These are phyloP conservation scores for Eucalyptus leucophloia DNA, from an alignment of 345 rosid species.

Conservation along the genomic window DNA sequence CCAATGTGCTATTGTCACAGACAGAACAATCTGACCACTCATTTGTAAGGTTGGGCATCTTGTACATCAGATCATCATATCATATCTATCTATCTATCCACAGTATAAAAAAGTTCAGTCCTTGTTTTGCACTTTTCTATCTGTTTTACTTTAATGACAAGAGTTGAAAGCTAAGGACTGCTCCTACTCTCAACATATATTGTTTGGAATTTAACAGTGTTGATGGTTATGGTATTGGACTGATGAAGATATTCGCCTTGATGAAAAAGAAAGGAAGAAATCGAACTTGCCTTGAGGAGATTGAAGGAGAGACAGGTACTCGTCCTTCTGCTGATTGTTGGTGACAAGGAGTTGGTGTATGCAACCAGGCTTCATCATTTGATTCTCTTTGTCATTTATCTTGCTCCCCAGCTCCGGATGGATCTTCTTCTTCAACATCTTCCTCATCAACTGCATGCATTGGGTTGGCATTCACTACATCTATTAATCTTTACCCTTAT, in stretches of 20 bases:
- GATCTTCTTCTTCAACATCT: constrained; percentile 80
- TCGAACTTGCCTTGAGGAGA: constrained; percentile 19
- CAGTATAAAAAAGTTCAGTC: not conserved
- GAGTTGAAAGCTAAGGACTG: not conserved
- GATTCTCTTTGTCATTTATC: constrained; percentile 11
- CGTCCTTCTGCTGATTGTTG: not conserved
- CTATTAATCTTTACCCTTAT: not conserved
- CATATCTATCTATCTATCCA: not conserved
- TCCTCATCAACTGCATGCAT: constrained; percentile 54
- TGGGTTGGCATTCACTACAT: not conserved
- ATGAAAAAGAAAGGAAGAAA: not conserved
- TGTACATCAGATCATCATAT: not conserved
- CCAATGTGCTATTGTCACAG: not conserved
- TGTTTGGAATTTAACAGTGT: not conserved
- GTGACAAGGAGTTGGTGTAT: not conserved
- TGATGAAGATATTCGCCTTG: not conserved
- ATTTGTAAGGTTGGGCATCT: not conserved
- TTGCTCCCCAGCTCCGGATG: constrained; percentile 60
- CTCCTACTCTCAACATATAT: not conserved
- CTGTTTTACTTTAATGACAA: not conserved
- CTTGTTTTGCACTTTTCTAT: not conserved
- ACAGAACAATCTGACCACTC: not conserved
- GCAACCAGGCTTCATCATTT: not conserved
- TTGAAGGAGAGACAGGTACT: constrained; percentile 33
- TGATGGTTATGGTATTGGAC: not conserved